These are phyloP conservation scores for Aspergillus novofumigatus DNA, from an alignment of 2,329 filamentous ascomycete genomes.

Conservation along the genomic window DNA sequence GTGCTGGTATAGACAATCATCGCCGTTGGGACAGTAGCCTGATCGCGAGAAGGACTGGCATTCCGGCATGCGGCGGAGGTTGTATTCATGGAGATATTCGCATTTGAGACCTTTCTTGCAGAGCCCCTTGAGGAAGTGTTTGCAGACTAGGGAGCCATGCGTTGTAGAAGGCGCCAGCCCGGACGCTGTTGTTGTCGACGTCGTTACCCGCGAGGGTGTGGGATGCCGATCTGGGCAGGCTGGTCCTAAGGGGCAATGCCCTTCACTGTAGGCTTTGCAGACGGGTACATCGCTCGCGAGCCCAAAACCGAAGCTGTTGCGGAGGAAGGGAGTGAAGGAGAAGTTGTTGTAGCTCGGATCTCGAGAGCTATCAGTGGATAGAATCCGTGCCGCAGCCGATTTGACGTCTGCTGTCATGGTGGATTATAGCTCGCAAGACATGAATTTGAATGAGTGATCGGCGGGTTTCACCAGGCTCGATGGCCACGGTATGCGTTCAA, in stretches of 20 bases:
- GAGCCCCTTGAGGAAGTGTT: conserved; percentile 94
- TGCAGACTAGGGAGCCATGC: conserved; percentile 73
- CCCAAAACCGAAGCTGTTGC: conserved; percentile 76
- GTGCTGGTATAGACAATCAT: conserved; percentile 92
- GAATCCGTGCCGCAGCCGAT: conserved; percentile 28
- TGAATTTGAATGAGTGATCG: background rate
- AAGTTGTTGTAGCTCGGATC: conserved; percentile 59
- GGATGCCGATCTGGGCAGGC: conserved; percentile 81
- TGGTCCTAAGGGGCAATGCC: conserved; percentile 80
- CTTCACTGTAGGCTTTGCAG: conserved; percentile 81
- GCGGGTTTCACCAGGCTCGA: background rate
- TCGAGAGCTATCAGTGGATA: conserved; percentile 34
- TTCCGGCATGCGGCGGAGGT: conserved; percentile 95
- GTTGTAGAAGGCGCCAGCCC: conserved; percentile 39
- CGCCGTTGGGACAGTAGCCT: conserved; percentile 92
- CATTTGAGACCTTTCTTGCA: conserved; percentile 97
- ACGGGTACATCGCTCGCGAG: conserved; percentile 72
- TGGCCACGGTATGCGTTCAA: background rate
- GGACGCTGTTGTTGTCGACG: conserved; percentile 41
- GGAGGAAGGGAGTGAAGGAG: conserved; percentile 81
- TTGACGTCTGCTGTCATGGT: conserved; percentile 34
- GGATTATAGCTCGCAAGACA: background rate
- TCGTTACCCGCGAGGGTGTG: conserved; percentile 43
- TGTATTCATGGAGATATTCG: conserved; percentile 98
- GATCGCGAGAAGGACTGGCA: conserved; percentile 95